Percentiles rank a stretch among this genome's conserved stretches.
These are phyloP conservation scores for Alternaria solani DNA, from an alignment of 2,329 filamentous ascomycete species.

Conservation along the genomic window DNA sequence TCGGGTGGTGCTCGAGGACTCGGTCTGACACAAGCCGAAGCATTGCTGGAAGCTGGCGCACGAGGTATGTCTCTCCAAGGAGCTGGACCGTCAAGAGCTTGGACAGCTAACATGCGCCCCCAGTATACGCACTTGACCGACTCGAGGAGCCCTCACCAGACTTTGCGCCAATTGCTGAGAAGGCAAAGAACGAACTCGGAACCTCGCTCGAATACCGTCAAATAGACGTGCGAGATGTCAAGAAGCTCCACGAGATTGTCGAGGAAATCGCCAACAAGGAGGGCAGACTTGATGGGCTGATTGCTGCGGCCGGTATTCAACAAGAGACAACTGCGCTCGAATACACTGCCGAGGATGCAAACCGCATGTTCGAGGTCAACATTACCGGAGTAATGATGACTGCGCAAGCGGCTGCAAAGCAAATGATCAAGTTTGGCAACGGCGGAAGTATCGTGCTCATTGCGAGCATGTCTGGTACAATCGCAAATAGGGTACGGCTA, in stretches of 20 bases:
- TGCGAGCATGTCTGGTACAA: conserved; percentile 68
- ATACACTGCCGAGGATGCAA: conserved; percentile 70
- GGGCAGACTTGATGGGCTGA: conserved; percentile 79
- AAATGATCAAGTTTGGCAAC: conserved; percentile 68
- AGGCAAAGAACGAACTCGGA: conserved; percentile 70
- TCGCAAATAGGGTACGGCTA: conserved; percentile 68
- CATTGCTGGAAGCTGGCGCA: conserved; percentile 77
- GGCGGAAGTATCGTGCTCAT: conserved; percentile 70
- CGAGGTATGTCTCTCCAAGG: conserved; percentile 56
- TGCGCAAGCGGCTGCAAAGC: conserved; percentile 68
- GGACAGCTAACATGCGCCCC: neutral
- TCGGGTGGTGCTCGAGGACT: conserved; percentile 76
- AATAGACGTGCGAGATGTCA: conserved; percentile 80
- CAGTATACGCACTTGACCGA: conserved; percentile 72
- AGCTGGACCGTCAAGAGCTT: neutral
- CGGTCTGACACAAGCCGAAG: conserved; percentile 77
- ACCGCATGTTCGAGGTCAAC: conserved; percentile 69
- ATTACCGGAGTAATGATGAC: conserved; percentile 71
- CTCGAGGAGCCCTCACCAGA: conserved; percentile 66
- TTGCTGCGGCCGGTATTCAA: conserved; percentile 79
- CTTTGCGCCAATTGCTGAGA: conserved; percentile 71
- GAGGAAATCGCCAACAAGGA: conserved; percentile 73
- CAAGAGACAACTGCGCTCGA: conserved; percentile 85
- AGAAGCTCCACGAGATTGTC: conserved; percentile 71
- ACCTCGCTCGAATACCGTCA: conserved; percentile 76